phyloP scores from a whole-genome alignment of 106 monocot species.

The Narthecium ossifragum region DNA sequence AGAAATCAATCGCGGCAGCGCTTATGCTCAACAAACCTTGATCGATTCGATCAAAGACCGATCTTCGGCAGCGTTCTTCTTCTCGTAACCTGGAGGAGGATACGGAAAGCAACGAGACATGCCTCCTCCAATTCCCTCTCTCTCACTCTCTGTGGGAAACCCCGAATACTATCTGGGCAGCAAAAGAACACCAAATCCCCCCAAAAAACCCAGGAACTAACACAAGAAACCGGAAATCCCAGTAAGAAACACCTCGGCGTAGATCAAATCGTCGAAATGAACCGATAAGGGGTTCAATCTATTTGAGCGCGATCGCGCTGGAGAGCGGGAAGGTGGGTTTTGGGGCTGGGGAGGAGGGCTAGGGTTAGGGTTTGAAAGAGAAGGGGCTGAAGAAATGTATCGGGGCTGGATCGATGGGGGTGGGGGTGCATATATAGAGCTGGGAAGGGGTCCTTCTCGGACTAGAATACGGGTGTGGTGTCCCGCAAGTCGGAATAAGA shows the following conservation, averaged over 20 bases:
- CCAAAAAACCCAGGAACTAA: neutral
- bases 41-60: constrained; percentile 30
- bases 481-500: neutral
- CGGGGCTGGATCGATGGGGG: neutral
- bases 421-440: neutral
- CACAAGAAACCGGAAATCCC: neutral
- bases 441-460: neutral
- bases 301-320: no score
- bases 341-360: neutral
- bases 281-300: no score
- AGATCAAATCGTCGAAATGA: no score
- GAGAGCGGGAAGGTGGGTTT: neutral
- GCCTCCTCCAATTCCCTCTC: no score
- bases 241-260: no score
- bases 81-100: constrained; percentile 9
- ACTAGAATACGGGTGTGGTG: neutral
- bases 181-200: neutral
- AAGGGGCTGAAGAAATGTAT: no score
- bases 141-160: no score
- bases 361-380: neutral
- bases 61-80: neutral
- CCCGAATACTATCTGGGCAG: no score
- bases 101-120: constrained; percentile 59
- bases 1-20: constrained; percentile 20
- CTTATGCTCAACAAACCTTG: constrained; percentile 57